Evolutionary conservation across 2,329 filamentous ascomycete species (phyloP).

Genomic region (Alternaria sp.): DNA sequence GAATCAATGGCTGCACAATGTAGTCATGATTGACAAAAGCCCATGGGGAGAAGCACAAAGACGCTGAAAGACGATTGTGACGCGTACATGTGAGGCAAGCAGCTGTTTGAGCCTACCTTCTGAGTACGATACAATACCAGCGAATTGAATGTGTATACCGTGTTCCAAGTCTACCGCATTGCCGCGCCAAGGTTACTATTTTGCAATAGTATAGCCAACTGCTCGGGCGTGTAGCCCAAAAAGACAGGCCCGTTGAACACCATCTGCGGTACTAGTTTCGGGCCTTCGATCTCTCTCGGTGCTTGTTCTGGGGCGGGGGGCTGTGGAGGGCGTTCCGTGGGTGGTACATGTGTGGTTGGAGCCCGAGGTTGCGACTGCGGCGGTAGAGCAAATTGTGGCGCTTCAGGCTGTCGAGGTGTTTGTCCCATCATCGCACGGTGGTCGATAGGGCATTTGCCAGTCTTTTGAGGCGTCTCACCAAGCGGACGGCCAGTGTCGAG

Average conservation of each 20-base stretch:
- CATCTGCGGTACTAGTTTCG: constrained; percentile 67
- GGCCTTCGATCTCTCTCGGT: constrained; percentile 21
- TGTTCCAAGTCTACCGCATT: constrained; percentile 30
- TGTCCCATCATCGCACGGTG: constrained; percentile 41
- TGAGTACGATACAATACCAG: constrained; percentile 39
- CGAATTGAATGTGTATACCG: constrained; percentile 19
- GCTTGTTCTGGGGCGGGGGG: constrained; percentile 15
- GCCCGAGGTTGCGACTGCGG: constrained; percentile 25
- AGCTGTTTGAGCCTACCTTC: constrained; percentile 34
- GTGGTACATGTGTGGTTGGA: constrained; percentile 23
- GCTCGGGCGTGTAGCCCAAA: constrained; percentile 73
- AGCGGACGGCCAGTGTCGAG: constrained; percentile 52
- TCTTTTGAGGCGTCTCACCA: constrained; percentile 38
- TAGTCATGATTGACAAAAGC: constrained; percentile 4
- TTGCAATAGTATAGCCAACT: constrained; percentile 47
- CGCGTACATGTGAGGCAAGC: constrained; percentile 21
- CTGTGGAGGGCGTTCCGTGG: constrained; percentile 16
- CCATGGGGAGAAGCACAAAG: constrained; percentile 2
- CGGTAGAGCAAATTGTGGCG: constrained; percentile 18
- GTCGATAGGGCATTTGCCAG: constrained; percentile 50
- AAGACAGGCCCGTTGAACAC: constrained; percentile 94
- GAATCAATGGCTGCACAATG: constrained; percentile 1
- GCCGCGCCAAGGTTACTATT: constrained; percentile 49
- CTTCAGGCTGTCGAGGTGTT: constrained; percentile 17
- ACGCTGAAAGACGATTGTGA: constrained; percentile 7